phyloP scores from a whole-genome alignment of 148 eudicot species.

The Gaultheria prostrata region DNA sequence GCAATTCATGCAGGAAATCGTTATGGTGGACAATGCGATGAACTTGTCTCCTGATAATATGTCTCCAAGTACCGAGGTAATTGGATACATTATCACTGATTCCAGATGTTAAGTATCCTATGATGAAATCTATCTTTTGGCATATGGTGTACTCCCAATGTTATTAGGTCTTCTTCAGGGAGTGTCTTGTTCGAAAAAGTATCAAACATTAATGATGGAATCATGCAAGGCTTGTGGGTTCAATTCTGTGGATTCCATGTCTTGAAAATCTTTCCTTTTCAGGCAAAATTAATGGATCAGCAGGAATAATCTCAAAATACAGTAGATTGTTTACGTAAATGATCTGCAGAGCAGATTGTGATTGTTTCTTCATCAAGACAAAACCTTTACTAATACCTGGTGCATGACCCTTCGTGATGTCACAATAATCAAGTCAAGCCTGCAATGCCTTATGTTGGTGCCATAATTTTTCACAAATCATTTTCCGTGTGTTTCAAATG shows the following conservation, averaged over 20 bases:
- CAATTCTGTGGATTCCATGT: not conserved
- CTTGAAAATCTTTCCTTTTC: not conserved
- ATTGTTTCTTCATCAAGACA: not conserved
- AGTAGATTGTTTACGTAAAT: not conserved
- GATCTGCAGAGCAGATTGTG: not conserved
- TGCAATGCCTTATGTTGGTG: not conserved
- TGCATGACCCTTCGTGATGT: not conserved
- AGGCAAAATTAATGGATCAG: not conserved
- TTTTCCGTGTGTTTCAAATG: not conserved
- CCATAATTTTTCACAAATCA: not conserved
- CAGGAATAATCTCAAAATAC: not conserved
- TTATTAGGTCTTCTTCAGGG: not conserved
- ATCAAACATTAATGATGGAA: not conserved
- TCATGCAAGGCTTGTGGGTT: not conserved
- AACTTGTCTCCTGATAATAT: slow-evolving; percentile 36
- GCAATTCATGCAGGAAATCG: slow-evolving; percentile 43
- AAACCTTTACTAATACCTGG: not conserved
- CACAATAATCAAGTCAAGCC: not conserved
- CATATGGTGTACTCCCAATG: not conserved
- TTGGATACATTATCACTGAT: not conserved
- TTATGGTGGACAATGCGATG: slow-evolving; percentile 39
- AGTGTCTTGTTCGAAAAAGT: not conserved
- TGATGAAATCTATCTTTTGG: not conserved
- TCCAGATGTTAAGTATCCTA: not conserved
- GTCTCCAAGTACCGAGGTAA: slow-evolving; percentile 44